phyloP scores from a whole-genome alignment of 371 early-diverging fungal species.

The Mortierella sp. region DNA sequence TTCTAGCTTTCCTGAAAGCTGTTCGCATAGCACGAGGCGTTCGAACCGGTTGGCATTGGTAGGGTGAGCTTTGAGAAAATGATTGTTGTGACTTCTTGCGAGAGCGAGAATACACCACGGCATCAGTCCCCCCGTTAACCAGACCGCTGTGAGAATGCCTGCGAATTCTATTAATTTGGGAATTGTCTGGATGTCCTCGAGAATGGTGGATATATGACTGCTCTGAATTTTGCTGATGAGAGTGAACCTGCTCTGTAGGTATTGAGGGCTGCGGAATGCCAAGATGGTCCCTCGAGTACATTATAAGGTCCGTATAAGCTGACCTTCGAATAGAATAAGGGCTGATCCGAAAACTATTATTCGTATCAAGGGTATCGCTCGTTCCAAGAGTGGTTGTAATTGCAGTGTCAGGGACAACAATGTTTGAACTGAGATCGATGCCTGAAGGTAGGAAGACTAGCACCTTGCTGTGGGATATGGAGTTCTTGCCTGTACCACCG shows the following conservation, averaged over 20 bases:
- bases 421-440: conserved; percentile 45
- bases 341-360: neutral
- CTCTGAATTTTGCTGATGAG: neutral
- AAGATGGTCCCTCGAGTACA: conserved; percentile 17
- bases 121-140: conserved; percentile 5
- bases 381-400: conserved; percentile 46
- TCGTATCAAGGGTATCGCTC: conserved; percentile 18
- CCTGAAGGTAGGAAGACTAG: conserved; percentile 42
- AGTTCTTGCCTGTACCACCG: conserved; percentile 8
- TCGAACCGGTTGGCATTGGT: conserved; percentile 23
- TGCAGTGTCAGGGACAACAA: conserved; percentile 46
- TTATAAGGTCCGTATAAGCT: neutral
- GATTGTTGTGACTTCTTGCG: conserved; percentile 25
- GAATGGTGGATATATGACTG: conserved; percentile 13
- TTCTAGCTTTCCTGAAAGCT: conserved; percentile 38
- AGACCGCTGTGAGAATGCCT: conserved; percentile 47
- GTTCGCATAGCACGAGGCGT: conserved; percentile 32
- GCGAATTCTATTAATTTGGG: conserved; percentile 13
- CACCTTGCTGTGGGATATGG: conserved; percentile 16
- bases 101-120: neutral
- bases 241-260: conserved; percentile 2
- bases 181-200: neutral
- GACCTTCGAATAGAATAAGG: conserved; percentile 1
- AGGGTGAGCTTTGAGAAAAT: conserved; percentile 10
- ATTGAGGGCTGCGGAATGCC: conserved; percentile 25